Conservation (phyloP, 1,139 yeast genomes). For the Blastobotrys capitulatus region DNA sequence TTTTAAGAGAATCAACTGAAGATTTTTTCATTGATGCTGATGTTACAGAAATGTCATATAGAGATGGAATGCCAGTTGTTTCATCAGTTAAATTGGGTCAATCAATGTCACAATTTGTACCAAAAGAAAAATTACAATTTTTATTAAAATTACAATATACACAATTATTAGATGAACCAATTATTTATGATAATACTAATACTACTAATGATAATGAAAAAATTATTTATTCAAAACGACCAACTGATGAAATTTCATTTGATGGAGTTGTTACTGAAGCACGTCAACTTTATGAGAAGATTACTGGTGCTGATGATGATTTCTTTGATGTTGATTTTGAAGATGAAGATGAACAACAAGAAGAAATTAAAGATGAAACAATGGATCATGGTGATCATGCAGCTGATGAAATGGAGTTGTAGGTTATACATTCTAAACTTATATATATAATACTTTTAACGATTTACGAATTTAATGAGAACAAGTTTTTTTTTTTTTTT, state of each 20-base stretch:
- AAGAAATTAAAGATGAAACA: not conserved
- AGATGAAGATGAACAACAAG: slow-evolving; percentile 65
- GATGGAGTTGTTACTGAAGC: slow-evolving; percentile 86
- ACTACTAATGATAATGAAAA: not conserved
- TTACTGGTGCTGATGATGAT: slow-evolving; percentile 92
- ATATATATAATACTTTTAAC: not conserved
- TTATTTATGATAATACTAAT: slow-evolving; percentile 14
- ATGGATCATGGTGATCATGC: slow-evolving; percentile 39
- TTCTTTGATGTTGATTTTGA: slow-evolving; percentile 95
- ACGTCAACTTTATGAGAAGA: slow-evolving; percentile 61
- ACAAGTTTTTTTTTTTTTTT: not conserved
- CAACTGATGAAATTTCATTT: slow-evolving; percentile 79
- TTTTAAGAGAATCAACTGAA: slow-evolving; percentile 68
- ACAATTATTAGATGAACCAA: slow-evolving; percentile 39
- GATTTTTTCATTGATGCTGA: slow-evolving; percentile 49
- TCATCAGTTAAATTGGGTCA: slow-evolving; percentile 84
- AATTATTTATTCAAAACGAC: slow-evolving; percentile 54
- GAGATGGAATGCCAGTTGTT: slow-evolving; percentile 60
- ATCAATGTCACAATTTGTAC: slow-evolving; percentile 76
- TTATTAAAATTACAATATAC: slow-evolving; percentile 74
- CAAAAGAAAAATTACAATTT: slow-evolving; percentile 71
- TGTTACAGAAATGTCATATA: slow-evolving; percentile 50
- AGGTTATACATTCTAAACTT: not conserved
- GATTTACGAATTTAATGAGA: not conserved
- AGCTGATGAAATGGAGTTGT: slow-evolving; percentile 69